Evolutionary conservation across 2,329 filamentous ascomycete species (phyloP).

Genomic region (Eutypella sp.): DNA sequence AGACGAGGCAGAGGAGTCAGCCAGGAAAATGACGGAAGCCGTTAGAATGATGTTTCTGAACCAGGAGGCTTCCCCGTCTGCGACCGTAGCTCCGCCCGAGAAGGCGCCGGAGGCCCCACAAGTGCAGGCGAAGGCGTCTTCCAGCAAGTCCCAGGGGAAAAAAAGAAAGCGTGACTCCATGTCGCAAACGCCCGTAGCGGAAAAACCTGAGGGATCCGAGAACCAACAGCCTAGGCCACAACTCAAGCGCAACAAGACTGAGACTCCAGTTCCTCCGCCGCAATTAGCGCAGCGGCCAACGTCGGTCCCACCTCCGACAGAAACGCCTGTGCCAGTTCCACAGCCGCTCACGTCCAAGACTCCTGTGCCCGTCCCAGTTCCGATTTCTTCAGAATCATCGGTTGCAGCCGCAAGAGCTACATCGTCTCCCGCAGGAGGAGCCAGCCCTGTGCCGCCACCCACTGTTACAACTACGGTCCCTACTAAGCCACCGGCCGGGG

Average conservation of each 20-base stretch:
- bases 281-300: slow-evolving; percentile 30
- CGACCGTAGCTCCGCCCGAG: slow-evolving; percentile 23
- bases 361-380: slow-evolving; percentile 27
- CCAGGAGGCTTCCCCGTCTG: slow-evolving; percentile 29
- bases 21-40: slow-evolving; percentile 46
- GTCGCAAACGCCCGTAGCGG: slow-evolving; percentile 25
- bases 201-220: slow-evolving; percentile 24
- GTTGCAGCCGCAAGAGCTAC: slow-evolving; percentile 19
- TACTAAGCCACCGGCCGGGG: slow-evolving; percentile 34
- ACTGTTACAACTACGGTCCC: slow-evolving; percentile 32
- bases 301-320: slow-evolving; percentile 26
- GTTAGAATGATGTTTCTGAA: slow-evolving; percentile 40
- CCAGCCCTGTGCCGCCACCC: slow-evolving; percentile 26
- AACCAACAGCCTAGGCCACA: slow-evolving; percentile 28
- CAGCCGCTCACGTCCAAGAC: slow-evolving; percentile 28
- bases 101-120: slow-evolving; percentile 24
- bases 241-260: slow-evolving; percentile 50
- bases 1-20: slow-evolving; percentile 56
- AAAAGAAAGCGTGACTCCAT: slow-evolving; percentile 44
- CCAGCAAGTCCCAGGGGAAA: slow-evolving; percentile 24
- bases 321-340: slow-evolving; percentile 28
- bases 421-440: slow-evolving; percentile 20
- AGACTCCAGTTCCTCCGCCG: slow-evolving; percentile 49
- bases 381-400: slow-evolving; percentile 23
- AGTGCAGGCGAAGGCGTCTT: slow-evolving; percentile 20